phyloP scores from a whole-genome alignment of 2,329 filamentous ascomycete genomes.

The Microsporum audouinii region DNA sequence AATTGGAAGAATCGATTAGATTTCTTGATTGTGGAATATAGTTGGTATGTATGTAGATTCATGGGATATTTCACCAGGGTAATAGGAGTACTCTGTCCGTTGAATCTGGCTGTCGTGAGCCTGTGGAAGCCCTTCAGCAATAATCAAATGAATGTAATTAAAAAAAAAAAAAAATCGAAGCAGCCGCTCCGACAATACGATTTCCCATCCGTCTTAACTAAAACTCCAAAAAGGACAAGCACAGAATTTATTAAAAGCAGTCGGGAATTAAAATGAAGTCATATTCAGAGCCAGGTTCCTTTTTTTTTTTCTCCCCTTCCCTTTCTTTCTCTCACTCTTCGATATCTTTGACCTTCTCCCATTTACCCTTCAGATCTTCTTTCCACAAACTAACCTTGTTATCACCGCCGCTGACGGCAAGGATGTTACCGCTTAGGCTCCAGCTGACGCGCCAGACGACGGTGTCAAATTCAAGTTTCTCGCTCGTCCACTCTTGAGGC shows the following conservation, averaged over 20 bases:
- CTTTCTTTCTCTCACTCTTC: slow-evolving; percentile 52
- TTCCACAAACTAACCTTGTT: slow-evolving; percentile 98
- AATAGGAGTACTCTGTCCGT: neutral
- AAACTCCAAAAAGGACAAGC: neutral
- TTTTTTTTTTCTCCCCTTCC: neutral
- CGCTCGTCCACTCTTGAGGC: slow-evolving; percentile 67
- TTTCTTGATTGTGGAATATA: neutral
- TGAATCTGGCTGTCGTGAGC: neutral
- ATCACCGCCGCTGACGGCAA: slow-evolving; percentile 85
- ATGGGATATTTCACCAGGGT: neutral
- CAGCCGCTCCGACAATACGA: neutral
- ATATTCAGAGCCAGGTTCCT: neutral
- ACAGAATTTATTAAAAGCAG: neutral
- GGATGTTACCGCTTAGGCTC: slow-evolving; percentile 91
- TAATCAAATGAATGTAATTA: neutral
- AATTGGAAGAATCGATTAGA: neutral
- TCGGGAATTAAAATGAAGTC: neutral
- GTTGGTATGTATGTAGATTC: neutral
- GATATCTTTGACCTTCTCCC: slow-evolving; percentile 95
- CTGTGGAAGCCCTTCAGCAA: too few species aligned
- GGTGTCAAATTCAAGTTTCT: slow-evolving; percentile 75
- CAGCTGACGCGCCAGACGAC: slow-evolving; percentile 95
- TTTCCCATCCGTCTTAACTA: neutral
- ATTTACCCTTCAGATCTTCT: slow-evolving; percentile 90
- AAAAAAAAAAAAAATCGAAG: neutral